phyloP scores from a whole-genome alignment of 1,139 yeast species.

The Geotrichum macrosporum region DNA sequence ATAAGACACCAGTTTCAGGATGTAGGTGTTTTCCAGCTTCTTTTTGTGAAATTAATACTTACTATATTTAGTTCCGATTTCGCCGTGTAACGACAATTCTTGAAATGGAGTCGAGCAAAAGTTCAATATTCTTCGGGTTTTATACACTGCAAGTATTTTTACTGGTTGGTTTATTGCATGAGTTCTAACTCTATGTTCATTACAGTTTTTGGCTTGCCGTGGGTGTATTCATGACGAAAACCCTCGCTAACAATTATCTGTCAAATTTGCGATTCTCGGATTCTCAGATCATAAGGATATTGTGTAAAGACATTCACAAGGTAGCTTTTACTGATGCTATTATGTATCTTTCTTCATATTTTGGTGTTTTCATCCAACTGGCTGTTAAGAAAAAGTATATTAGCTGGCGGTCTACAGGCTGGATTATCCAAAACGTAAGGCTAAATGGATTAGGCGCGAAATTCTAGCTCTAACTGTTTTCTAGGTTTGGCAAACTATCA shows the following conservation, averaged over 20 bases:
- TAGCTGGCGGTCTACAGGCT: conserved; percentile 59
- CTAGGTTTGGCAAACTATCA: conserved; percentile 48
- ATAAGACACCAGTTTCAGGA: conserved; percentile 12
- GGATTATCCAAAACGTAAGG: conserved; percentile 49
- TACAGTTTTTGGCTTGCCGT: conserved; percentile 24
- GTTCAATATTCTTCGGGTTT: conserved; percentile 38
- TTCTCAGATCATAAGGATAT: conserved; percentile 49
- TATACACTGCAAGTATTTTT: conserved; percentile 31
- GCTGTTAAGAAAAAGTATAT: conserved; percentile 44
- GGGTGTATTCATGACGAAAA: conserved; percentile 32
- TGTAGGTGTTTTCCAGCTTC: conserved; percentile 2
- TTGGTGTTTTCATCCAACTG: conserved; percentile 53
- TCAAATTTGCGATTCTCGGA: conserved; percentile 38
- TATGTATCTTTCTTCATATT: conserved; percentile 64
- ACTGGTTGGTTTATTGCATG: neutral
- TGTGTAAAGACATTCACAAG: conserved; percentile 53
- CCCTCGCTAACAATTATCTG: conserved; percentile 33
- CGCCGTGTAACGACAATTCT: conserved; percentile 26
- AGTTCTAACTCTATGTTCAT: neutral
- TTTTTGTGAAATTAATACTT: neutral
- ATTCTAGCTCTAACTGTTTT: neutral
- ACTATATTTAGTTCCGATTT: conserved; percentile 14
- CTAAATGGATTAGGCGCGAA: no score
- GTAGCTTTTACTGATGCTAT: conserved; percentile 64
- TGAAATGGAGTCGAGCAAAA: conserved; percentile 29